Base-by-base conservation (phyloP, 2,329 filamentous ascomycete genomes). In the Magnaporthiopsis rhizophila region DNA sequence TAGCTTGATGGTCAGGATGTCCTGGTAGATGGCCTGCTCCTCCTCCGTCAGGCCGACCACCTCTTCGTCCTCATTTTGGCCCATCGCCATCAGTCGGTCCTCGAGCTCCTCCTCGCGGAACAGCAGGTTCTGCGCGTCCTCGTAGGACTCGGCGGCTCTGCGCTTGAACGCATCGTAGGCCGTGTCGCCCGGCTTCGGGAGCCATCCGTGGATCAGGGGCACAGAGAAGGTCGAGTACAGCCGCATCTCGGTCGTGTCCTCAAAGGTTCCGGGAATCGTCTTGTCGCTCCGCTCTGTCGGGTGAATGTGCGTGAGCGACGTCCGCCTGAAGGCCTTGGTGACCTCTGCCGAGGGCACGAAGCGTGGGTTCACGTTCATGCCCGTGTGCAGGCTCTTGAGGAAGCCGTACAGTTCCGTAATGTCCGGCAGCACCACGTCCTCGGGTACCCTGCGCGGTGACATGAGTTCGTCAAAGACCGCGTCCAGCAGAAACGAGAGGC, bases 341-440 rank as follows among this genome's bases (percentile, higher is more conserved):
- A 80, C 74, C 18, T 83, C 79, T 9, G 77, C 72, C 0, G 79
- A 82, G 2, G 91, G 83, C 9, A 96, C 83, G 68, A 97, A 95
- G 26, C 90, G 86, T 2, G 95, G 95, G 68, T 99, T 99, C 65
- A 98, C 94, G 71, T 98, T 99, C 91, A 99, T 97, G 53, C 95
- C 95, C 0, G 93, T 98, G 70, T 97, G 92, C 2, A 99, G 79
- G 59, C 91, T 90, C 65, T 95, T 86, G 2, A 99, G 80, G 72
- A 99, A 99, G 8, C 84, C 82, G 74, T 97, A 96, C 1, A 99
- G 81, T 65, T 97, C 93, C 50, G 88, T 85, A 12, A 98, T 89
- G 73, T 98, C 95, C 0, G 94, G 94, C 30, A 98, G 77, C 79
- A 1, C 82, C 83, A 28, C 21, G 28, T 58, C 61, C 24, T 62